A percentile compares a stretch with the other conserved stretches of the same genome.
Conservation (phyloP, 257 asterid species). For the Phtheirospermum japonicum region DNA sequence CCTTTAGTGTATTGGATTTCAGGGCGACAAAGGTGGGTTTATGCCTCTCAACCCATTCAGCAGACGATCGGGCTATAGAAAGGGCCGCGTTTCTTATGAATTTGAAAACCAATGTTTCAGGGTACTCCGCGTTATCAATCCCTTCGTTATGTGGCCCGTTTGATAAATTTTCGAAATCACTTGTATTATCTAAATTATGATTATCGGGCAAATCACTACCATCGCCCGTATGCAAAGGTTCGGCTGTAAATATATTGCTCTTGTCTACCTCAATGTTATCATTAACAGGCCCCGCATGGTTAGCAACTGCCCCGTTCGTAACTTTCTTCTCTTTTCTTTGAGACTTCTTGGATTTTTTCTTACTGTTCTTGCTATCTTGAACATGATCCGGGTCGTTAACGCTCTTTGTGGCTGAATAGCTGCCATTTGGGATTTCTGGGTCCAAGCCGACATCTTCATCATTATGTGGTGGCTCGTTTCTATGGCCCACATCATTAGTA, state of each 20-base stretch:
- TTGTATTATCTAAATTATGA: conserved; percentile 27
- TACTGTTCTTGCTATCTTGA: conserved; percentile 45
- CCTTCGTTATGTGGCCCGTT: conserved; percentile 33
- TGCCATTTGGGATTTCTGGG: conserved; percentile 45
- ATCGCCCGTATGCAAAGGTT: conserved; percentile 36
- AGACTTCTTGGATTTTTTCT: conserved; percentile 50
- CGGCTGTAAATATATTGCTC: conserved; percentile 34
- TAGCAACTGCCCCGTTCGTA: conserved; percentile 32
- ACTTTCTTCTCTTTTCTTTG: conserved; percentile 48
- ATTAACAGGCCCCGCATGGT: conserved; percentile 30
- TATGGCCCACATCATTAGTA: conserved; percentile 36
- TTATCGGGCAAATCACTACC: conserved; percentile 30
- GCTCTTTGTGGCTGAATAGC: conserved; percentile 37
- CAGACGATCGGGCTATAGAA: conserved; percentile 52
- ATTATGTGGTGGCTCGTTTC: conserved; percentile 7
- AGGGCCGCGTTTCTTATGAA: conserved; percentile 48
- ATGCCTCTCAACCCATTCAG: conserved; percentile 67
- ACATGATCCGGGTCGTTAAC: conserved; percentile 31
- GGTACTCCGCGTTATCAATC: conserved; percentile 40
- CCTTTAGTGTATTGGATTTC: conserved; percentile 38
- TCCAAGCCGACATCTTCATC: conserved; percentile 33
- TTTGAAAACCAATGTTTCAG: conserved; percentile 51
- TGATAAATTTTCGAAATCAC: conserved; percentile 28
- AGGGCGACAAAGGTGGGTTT: conserved; percentile 46
- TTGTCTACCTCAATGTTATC: conserved; percentile 37